Conservation (phyloP, 2,329 filamentous ascomycete species). For the Tolypocladium ophioglossoides region DNA sequence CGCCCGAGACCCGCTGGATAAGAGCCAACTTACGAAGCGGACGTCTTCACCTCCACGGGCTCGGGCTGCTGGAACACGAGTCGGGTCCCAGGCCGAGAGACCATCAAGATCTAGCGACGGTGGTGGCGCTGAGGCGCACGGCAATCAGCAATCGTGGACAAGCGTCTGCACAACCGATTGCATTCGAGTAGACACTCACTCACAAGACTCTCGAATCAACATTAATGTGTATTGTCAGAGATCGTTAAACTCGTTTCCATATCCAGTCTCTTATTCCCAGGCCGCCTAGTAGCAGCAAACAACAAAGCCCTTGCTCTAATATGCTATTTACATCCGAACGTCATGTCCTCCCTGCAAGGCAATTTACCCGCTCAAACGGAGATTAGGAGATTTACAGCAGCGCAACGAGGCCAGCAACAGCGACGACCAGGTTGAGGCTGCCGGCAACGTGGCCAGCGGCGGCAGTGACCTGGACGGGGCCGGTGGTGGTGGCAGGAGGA, state of each 20-base stretch:
- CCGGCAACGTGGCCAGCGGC: conserved; percentile 20
- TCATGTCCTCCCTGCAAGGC: conserved; percentile 9
- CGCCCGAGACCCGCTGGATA: background rate
- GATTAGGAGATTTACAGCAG: conserved; percentile 18
- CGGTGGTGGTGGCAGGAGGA: conserved; percentile 1
- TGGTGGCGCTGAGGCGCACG: too few species aligned
- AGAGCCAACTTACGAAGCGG: background rate
- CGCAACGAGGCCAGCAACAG: conserved; percentile 20
- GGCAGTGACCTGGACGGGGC: conserved; percentile 14
- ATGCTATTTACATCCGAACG: conserved; percentile 4
- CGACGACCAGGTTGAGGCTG: conserved; percentile 17
- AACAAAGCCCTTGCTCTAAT: background rate
- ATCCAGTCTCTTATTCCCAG: background rate
- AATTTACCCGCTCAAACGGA: conserved; percentile 9
- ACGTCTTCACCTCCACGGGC: background rate
- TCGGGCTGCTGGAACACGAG: background rate
- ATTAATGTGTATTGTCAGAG: background rate
- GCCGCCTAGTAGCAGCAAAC: background rate
- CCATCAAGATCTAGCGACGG: too few species aligned
- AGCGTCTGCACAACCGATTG: background rate
- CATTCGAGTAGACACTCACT: background rate
- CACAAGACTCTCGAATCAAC: background rate
- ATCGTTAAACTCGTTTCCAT: background rate
- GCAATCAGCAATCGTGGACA: too few species aligned
- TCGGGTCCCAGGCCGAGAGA: background rate